phyloP scores from a whole-genome alignment of 2,329 filamentous ascomycete genomes.

The Neonectria coccinea region DNA sequence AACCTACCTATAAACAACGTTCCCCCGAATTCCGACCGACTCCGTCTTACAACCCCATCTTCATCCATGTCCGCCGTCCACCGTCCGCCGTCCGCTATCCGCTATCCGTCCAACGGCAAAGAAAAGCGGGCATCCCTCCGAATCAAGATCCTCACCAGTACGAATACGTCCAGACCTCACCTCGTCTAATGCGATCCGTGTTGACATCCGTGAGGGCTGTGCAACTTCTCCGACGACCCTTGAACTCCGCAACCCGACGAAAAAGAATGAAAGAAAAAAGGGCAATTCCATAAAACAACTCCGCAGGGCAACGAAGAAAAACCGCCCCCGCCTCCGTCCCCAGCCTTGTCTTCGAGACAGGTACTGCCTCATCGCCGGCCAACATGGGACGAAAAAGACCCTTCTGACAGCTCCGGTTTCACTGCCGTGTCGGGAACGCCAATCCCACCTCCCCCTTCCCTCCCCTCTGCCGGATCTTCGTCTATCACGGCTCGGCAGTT shows the following conservation, averaged over 20 bases:
- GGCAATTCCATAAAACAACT: background rate
- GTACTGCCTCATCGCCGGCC: conserved; percentile 13
- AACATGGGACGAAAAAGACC: conserved; percentile 8
- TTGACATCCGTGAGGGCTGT: conserved; percentile 3
- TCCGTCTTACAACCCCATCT: background rate
- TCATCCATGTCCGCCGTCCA: background rate
- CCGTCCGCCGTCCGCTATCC: background rate
- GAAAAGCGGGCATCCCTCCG: background rate
- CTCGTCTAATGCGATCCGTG: background rate
- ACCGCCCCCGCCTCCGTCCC: no score
- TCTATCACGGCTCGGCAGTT: conserved; percentile 16
- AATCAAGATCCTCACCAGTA: background rate
- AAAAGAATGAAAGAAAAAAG: background rate
- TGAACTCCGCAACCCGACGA: background rate
- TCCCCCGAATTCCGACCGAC: background rate
- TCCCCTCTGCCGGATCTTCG: background rate
- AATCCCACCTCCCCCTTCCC: background rate
- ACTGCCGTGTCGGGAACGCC: conserved; percentile 19
- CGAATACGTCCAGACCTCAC: conserved; percentile 18
- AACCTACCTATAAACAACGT: background rate
- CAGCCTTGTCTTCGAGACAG: background rate
- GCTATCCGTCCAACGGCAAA: background rate
- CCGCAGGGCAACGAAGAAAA: background rate
- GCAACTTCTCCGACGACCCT: conserved; percentile 8
- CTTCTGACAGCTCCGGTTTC: conserved; percentile 25